Conservation (phyloP, 345 rosid genomes). For the Ceriops tagal region DNA sequence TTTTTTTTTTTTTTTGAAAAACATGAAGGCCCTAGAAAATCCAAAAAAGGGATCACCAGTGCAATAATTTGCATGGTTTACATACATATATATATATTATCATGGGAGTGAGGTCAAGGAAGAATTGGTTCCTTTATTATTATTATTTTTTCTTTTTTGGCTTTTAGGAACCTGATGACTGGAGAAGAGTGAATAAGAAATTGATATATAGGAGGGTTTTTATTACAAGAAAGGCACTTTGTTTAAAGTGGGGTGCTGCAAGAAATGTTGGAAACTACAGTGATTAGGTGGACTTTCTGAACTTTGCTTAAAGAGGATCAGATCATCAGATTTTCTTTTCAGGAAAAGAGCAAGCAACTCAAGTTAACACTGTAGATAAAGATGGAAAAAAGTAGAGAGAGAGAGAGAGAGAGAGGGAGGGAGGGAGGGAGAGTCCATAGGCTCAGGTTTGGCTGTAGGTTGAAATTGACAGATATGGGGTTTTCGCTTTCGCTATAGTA, state of each 20-base stretch:
- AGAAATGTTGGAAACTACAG: constrained; percentile 11
- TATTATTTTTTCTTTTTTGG: background rate
- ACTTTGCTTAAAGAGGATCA: constrained; percentile 32
- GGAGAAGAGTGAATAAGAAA: no score
- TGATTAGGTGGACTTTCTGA: constrained; percentile 14
- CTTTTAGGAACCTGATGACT: no score
- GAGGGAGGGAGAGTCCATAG: background rate
- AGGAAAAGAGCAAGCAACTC: constrained; percentile 44
- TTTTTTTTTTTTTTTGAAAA: no score
- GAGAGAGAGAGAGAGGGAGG: background rate
- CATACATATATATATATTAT: background rate
- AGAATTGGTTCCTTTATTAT: background rate
- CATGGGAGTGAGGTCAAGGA: no score
- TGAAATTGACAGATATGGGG: background rate
- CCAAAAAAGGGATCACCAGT: constrained; percentile 11
- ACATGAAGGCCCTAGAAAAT: background rate
- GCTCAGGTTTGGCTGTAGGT: no score
- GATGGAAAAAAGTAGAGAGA: constrained; percentile 12
- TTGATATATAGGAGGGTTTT: no score
- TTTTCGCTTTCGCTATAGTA: constrained; percentile 17
- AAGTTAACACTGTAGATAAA: constrained; percentile 45
- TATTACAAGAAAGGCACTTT: no score
- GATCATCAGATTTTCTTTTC: constrained; percentile 40
- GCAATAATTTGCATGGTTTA: constrained; percentile 17
- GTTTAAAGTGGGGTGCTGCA: no score